These are phyloP conservation scores for Melastoma malabathricum DNA, from an alignment of 345 rosid species.

Conservation along the genomic window DNA sequence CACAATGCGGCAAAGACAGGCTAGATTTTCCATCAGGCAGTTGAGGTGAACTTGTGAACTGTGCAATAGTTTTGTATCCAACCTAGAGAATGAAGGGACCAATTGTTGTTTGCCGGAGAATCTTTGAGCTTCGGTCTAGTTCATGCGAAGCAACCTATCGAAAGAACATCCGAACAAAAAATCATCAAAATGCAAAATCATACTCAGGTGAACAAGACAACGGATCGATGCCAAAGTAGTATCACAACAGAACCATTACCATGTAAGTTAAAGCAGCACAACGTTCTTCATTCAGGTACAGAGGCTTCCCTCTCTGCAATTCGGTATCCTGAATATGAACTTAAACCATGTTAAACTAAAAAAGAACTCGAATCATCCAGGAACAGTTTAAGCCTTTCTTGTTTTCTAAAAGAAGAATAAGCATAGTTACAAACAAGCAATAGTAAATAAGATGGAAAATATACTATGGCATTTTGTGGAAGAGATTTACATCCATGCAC, in stretches of 20 bases:
- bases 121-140: conserved; percentile 66
- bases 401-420: too few relatives aligned
- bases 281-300: conserved; percentile 93
- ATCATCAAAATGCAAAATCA: not conserved
- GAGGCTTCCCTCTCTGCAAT: conserved; percentile 70
- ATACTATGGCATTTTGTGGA: too few relatives aligned
- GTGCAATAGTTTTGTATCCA: not conserved
- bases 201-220: too few relatives aligned
- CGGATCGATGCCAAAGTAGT: not conserved
- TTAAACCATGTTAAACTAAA: too few relatives aligned
- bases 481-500: too few relatives aligned
- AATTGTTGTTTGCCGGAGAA: conserved; percentile 59
- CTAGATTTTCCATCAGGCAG: too few relatives aligned
- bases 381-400: too few relatives aligned
- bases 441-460: too few relatives aligned
- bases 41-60: not conserved
- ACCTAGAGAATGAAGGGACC: conserved; percentile 32
- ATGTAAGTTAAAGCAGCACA: conserved; percentile 69
- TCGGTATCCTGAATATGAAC: conserved; percentile 46
- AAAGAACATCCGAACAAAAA: conserved; percentile 1
- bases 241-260: conserved; percentile 28
- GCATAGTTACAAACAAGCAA: too few relatives aligned
- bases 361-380: too few relatives aligned
- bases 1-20: too few relatives aligned
- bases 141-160: conserved; percentile 86